Conservation (phyloP, 306 rosid species). For the Prunus fruticosa region DNA sequence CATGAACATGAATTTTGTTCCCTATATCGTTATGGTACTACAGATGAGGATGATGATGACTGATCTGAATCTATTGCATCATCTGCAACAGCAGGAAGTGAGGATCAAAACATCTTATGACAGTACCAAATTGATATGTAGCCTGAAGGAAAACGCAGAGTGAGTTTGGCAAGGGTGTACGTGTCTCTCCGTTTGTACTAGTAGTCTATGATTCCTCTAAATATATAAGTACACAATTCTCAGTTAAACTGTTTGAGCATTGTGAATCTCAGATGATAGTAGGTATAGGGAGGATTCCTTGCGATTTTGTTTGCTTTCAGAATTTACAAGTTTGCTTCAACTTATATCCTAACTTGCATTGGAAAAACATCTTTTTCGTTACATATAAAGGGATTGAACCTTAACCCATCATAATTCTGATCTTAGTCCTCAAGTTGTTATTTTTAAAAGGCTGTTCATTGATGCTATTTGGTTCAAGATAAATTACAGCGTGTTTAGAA, state of each 20-base stretch:
- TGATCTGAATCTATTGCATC: neutral
- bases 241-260: no score
- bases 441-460: no score
- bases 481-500: no score
- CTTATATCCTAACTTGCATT: neutral
- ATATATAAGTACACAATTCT: no score
- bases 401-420: neutral
- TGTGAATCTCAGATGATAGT: neutral
- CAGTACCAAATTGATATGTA: no score
- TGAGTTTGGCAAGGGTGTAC: neutral
- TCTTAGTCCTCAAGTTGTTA: neutral
- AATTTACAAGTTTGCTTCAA: neutral
- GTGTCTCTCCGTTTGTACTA: neutral
- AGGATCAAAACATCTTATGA: neutral
- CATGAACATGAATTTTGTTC: neutral
- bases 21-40: neutral
- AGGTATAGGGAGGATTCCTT: neutral
- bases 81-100: neutral
- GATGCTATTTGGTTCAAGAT: no score
- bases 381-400: neutral
- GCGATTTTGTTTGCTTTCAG: neutral
- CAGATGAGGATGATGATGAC: neutral
- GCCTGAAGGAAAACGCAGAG: neutral
- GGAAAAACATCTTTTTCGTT: neutral
- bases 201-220: no score